Conservation (phyloP, 2,329 filamentous ascomycete genomes). For the Dactylonectria estremocensis region DNA sequence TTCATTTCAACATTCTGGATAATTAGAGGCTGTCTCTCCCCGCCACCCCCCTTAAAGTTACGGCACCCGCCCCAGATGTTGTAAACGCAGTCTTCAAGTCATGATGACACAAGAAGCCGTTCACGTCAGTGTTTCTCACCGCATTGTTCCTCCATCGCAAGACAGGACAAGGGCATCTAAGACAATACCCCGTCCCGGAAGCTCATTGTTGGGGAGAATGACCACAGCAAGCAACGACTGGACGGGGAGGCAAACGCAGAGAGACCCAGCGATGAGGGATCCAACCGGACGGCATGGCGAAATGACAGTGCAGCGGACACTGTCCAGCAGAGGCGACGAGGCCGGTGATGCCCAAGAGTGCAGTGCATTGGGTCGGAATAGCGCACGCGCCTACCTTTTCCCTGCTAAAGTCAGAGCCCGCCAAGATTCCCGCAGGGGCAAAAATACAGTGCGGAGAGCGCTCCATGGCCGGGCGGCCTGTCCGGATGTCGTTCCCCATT, state of each 20-base stretch:
- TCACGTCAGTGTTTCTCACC: background rate
- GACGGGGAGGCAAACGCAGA: slow-evolving; percentile 8
- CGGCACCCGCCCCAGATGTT: background rate
- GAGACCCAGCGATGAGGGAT: slow-evolving; percentile 20
- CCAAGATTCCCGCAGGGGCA: background rate
- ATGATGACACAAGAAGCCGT: slow-evolving; percentile 3
- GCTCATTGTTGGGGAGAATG: background rate
- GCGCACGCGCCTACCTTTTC: background rate
- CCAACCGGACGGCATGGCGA: slow-evolving; percentile 29
- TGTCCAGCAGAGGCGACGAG: slow-evolving; percentile 2
- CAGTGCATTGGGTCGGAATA: slow-evolving; percentile 6
- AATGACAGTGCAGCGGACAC: slow-evolving; percentile 15
- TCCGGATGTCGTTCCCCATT: slow-evolving; percentile 8
- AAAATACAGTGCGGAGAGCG: slow-evolving; percentile 25
- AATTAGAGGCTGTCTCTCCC: slow-evolving; percentile 6
- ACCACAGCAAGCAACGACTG: background rate
- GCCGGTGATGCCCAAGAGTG: background rate
- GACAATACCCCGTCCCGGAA: background rate
- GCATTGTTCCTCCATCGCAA: background rate
- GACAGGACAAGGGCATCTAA: slow-evolving; percentile 2
- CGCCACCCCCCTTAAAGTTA: slow-evolving; percentile 10
- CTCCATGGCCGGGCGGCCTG: background rate
- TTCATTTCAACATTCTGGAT: slow-evolving; percentile 5
- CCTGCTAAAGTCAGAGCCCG: background rate
- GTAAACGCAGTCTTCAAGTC: background rate